Percentiles rank a stretch among this genome's conserved stretches.
Evolutionary conservation across 257 asterid species (phyloP).

Genomic region (Solanum habrochaites): DNA sequence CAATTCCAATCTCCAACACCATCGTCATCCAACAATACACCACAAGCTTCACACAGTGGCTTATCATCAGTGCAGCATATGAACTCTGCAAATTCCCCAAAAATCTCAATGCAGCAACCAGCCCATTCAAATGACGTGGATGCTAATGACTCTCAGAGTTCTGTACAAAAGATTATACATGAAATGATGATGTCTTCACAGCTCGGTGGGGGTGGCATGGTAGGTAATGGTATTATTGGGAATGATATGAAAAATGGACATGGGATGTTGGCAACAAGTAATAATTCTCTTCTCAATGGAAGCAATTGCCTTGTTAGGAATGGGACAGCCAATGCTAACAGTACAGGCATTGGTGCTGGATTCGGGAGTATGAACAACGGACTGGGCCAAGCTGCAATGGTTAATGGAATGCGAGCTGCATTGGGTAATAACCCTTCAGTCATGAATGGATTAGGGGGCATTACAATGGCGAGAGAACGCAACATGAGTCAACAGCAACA

Average conservation of each 20-base stretch:
- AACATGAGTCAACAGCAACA: slow-evolving; percentile 57
- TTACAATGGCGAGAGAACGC: slow-evolving; percentile 59
- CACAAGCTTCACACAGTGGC: slow-evolving; percentile 32
- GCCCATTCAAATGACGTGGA: slow-evolving; percentile 48
- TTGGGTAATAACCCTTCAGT: slow-evolving; percentile 45
- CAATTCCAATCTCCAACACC: slow-evolving; percentile 63
- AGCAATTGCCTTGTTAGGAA: slow-evolving; percentile 29
- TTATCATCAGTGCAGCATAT: slow-evolving; percentile 28
- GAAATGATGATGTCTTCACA: slow-evolving; percentile 85
- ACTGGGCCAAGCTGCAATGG: slow-evolving; percentile 50
- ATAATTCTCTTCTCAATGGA: slow-evolving; percentile 28
- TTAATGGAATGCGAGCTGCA: slow-evolving; percentile 58
- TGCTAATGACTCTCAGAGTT: slow-evolving; percentile 72
- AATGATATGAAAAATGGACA: slow-evolving; percentile 44
- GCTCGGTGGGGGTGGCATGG: slow-evolving; percentile 44
- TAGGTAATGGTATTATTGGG: slow-evolving; percentile 35
- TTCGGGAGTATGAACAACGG: slow-evolving; percentile 37
- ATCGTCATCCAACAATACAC: slow-evolving; percentile 53
- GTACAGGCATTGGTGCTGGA: slow-evolving; percentile 30
- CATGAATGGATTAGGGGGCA: slow-evolving; percentile 64
- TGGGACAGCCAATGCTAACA: slow-evolving; percentile 33
- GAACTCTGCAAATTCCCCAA: slow-evolving; percentile 44
- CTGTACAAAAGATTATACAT: slow-evolving; percentile 78
- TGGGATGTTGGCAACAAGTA: slow-evolving; percentile 32
- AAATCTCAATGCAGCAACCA: slow-evolving; percentile 53